Percentiles rank a stretch among this genome's conserved stretches.
phyloP scores from a whole-genome alignment of 1,284 basidiomycete genomes.

The Boletus sp. region DNA sequence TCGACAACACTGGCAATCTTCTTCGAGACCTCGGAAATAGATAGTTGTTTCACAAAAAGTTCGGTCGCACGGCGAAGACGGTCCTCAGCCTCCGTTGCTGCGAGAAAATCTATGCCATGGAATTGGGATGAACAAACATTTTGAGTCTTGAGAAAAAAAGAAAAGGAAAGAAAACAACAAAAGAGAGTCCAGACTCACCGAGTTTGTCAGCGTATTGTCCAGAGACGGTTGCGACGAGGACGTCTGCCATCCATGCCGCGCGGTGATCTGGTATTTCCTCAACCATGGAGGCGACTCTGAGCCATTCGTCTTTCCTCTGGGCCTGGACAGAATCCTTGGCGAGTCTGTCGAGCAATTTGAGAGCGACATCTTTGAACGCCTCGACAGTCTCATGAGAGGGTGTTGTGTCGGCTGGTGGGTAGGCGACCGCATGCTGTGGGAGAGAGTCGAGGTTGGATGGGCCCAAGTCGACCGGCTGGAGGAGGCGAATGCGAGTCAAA shows the following conservation, averaged over 20 bases:
- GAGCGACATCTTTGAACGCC: conserved; percentile 63
- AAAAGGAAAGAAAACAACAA: not conserved
- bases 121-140: conserved; percentile 4
- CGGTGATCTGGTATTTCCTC: conserved; percentile 60
- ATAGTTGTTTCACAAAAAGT: conserved; percentile 66
- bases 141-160: not conserved
- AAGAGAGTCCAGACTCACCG: conserved; percentile 40
- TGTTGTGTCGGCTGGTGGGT: conserved; percentile 40
- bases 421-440: conserved; percentile 46
- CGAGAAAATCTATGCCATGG: conserved; percentile 53
- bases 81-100: conserved; percentile 50
- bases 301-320: conserved; percentile 55
- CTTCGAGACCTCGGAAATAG: conserved; percentile 71
- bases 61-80: conserved; percentile 62
- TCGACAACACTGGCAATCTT: conserved; percentile 77
- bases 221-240: conserved; percentile 60
- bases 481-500: conserved; percentile 50
- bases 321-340: conserved; percentile 56
- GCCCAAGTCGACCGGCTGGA: conserved; percentile 34
- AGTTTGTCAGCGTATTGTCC: conserved; percentile 67
- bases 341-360: conserved; percentile 62
- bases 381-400: conserved; percentile 54
- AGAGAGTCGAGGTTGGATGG: conserved; percentile 30
- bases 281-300: conserved; percentile 58
- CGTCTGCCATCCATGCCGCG: conserved; percentile 69